A percentile compares a stretch with the other conserved stretches of the same genome.
Conservation (phyloP, 768 basidiomycete species). For the Ramaria rubella region DNA sequence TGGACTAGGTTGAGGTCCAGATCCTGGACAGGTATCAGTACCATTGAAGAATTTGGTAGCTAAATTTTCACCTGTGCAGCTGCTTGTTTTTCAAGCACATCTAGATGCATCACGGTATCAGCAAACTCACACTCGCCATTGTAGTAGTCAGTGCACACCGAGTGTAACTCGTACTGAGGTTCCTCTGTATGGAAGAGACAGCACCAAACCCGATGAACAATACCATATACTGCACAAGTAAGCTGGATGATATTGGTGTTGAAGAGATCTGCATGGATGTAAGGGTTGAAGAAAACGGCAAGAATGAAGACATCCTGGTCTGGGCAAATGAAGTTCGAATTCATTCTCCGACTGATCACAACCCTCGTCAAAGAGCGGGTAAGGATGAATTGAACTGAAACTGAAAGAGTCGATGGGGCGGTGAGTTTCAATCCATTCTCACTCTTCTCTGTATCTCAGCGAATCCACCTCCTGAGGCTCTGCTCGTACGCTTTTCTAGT, state of each 20-base stretch:
- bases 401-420: too few relatives aligned
- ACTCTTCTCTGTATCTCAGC: too few relatives aligned
- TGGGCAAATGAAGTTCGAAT: too few relatives aligned
- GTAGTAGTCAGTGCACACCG: constrained; percentile 10
- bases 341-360: too few relatives aligned
- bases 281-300: constrained; percentile 31
- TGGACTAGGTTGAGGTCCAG: not conserved
- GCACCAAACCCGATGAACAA: constrained; percentile 11
- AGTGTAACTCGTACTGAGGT: not conserved
- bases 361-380: too few relatives aligned
- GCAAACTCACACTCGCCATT: constrained; percentile 5
- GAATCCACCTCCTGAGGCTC: too few relatives aligned
- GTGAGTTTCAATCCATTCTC: too few relatives aligned
- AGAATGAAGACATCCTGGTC: constrained; percentile 33
- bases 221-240: not conserved
- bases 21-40: not conserved
- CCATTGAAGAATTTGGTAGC: too few relatives aligned
- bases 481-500: too few relatives aligned
- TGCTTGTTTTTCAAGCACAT: not conserved
- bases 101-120: constrained; percentile 7
- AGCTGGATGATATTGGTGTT: not conserved
- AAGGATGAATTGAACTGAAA: too few relatives aligned
- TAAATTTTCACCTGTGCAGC: not conserved
- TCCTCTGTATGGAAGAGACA: constrained; percentile 5
- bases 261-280: constrained; percentile 9